Evolutionary conservation across 2,329 filamentous ascomycete genomes (phyloP).

Genomic region (Sporothrix variecibatus): DNA sequence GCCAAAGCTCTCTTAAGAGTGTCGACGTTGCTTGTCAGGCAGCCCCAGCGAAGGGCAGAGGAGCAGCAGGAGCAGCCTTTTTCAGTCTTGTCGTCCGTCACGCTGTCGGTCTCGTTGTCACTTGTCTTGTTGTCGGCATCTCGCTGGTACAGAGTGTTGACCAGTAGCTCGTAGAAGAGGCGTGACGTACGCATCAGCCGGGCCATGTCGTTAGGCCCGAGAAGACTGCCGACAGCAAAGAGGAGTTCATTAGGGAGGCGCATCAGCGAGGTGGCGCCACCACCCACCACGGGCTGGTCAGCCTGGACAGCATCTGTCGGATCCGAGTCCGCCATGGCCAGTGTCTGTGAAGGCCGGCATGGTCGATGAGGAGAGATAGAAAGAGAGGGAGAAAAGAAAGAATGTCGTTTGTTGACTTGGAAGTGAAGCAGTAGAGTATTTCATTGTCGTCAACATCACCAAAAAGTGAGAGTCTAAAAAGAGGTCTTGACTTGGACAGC

Average conservation of each 20-base stretch:
- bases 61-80: neutral
- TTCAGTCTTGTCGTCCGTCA: neutral
- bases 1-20: constrained; percentile 15
- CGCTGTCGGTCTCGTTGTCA: too few relatives aligned
- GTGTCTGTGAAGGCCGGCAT: neutral
- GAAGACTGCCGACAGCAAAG: constrained; percentile 8
- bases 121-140: neutral
- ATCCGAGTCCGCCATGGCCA: constrained; percentile 12
- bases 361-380: too few relatives aligned
- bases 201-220: neutral
- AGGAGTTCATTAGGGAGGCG: constrained; percentile 24
- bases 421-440: neutral
- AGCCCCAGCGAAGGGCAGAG: constrained; percentile 4
- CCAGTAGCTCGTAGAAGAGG: constrained; percentile 18
- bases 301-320: neutral
- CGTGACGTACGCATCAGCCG: constrained; percentile 5
- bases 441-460: neutral
- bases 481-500: neutral
- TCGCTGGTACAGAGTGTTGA: constrained; percentile 10
- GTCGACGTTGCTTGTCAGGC: constrained; percentile 10
- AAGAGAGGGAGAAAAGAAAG: neutral
- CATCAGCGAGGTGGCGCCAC: neutral
- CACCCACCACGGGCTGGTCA: neutral
- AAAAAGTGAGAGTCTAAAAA: neutral
- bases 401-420: neutral